Evolutionary conservation across 2,329 filamentous ascomycete genomes (phyloP), one percentile per base, ranked within the genome.

Genomic region (Ophiosphaerella narmari): DNA sequence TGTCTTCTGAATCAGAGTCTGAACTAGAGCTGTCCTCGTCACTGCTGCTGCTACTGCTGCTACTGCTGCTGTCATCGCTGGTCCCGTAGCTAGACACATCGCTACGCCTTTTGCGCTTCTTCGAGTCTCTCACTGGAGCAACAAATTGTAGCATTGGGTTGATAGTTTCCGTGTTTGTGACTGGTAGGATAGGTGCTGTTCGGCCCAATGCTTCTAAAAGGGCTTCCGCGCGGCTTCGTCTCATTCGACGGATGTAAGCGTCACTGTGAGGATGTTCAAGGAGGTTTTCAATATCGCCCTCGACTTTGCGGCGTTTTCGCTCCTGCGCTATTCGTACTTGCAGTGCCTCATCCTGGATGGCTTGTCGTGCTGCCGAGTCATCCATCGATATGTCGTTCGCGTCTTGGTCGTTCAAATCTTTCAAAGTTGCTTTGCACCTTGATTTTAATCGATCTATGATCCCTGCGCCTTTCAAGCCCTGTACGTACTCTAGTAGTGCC

Each of bases 401-500:
- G 39, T 68, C 65, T 46, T 65, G 60, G 33, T 62, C 59, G 35
- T 82, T 78, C 55, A 85, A 80, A 23, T 73, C 70, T 16, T 81
- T 78, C 58, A 86, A 79, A 42, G 86, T 74, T 43, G 86, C 81
- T 51, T 84, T 77, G 21, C 90, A 90, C 47, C 82, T 78, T 62
- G 90, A 81, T 34, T 80, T 80, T 54, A 96, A 75, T 47, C 90
- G 80, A 48, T 85, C 83, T 46, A 75, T 72, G 3, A 90, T 85
- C 5, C 86, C 86, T 54, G 83, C 84, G 33, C 91, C 89, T 75
- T 92, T 87, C 48, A 97, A 75, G 43, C 91, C 90, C 50, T 82
- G 79, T 57, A 97, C 84, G 75, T 97, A 97, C 43, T 84, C 80
- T 67, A 88, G 84, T 36, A 97, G 84, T 18, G 85, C 80, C 39